phyloP scores from a whole-genome alignment of 176 grass and related monocot genomes.

The Triticum urartu region DNA sequence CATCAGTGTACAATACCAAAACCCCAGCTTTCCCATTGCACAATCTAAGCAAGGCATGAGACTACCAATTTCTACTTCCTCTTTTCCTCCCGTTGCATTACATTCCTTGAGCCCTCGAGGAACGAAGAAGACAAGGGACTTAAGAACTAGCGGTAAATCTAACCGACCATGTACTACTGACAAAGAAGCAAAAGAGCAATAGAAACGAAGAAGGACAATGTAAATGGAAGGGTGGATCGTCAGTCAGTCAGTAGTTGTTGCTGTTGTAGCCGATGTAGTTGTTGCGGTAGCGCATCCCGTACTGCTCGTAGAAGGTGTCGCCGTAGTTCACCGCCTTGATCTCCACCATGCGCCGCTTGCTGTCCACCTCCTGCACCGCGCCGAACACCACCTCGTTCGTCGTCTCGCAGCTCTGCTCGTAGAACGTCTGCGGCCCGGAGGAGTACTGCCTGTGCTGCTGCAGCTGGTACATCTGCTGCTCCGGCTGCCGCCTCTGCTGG shows the following conservation, averaged over 20 bases:
- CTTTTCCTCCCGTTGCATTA: constrained; percentile 20
- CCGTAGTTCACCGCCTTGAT: constrained; percentile 96
- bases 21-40: constrained; percentile 12
- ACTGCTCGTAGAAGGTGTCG: constrained; percentile 74
- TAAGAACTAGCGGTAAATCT: background rate
- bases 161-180: too few relatives aligned
- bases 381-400: constrained; percentile 97
- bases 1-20: constrained; percentile 26
- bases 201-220: too few relatives aligned
- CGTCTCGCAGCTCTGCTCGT: constrained; percentile 82
- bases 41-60: constrained; percentile 9
- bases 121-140: background rate
- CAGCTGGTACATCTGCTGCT: constrained; percentile 73
- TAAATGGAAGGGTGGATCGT: background rate
- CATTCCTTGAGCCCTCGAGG: background rate
- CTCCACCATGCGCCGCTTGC: constrained; percentile 68
- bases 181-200: too few relatives aligned
- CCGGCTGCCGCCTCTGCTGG: constrained; percentile 30
- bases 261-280: constrained; percentile 72
- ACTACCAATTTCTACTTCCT: constrained; percentile 10
- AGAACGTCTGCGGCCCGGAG: constrained; percentile 68
- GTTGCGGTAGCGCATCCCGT: constrained; percentile 78
- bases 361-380: constrained; percentile 85
- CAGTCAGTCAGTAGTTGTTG: constrained; percentile 35
- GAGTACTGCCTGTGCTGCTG: constrained; percentile 93